Base-by-base conservation (phyloP, 1,284 basidiomycete species). In the Schizophyllum amplum region DNA sequence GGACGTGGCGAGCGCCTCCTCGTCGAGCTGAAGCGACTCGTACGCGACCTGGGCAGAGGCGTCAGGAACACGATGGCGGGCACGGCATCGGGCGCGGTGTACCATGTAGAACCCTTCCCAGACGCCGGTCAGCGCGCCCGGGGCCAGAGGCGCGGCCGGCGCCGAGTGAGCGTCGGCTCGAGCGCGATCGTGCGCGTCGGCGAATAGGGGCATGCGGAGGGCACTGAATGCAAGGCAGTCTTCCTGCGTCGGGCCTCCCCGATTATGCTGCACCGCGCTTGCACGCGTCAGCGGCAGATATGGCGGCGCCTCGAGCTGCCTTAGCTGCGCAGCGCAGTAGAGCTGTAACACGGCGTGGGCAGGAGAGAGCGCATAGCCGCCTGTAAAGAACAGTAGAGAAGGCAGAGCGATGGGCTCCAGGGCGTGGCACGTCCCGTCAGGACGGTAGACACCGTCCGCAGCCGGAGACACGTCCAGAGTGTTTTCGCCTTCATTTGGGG, bases 91-190 rank as follows among this genome's bases (percentile, higher is more conserved):
- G n/a, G n/a, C n/a, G n/a, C n/a, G n/a, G n/a, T n/a, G n/a, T 61
- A 82, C 82, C 77, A 80, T 79, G 64, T 75, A 79, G 53, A 69
- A 72, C 1, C 82, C 82, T 66, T 83, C 77, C 82, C 83, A 84
- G 57, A 78, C 63, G 3, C 81, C 82, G 47, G 75, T 70, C 56
- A 84, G 69, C 42, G 72, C 47, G 63, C 24, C 77, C 73, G 55
- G 73, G 74, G 63, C 70, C 64, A 61, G 75, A 77, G 25, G 63
- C 50, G 62, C 66, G 63, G 5, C 20, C 53, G 53, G 24, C 33
- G 24, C 15, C 53, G 33, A 47, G 24, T 49, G 3, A n/a, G 47
- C 22, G 46, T n/a, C n/a, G n/a, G 4, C 48, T 48, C 20, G 33
- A 60, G 60, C 23, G 49, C 58, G 22, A 49, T n/a, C 55, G 33